Evolutionary conservation across 192 early-diverging fungal genomes (phyloP), one percentile per base, ranked within the genome.

Genomic region (Podila epigama): DNA sequence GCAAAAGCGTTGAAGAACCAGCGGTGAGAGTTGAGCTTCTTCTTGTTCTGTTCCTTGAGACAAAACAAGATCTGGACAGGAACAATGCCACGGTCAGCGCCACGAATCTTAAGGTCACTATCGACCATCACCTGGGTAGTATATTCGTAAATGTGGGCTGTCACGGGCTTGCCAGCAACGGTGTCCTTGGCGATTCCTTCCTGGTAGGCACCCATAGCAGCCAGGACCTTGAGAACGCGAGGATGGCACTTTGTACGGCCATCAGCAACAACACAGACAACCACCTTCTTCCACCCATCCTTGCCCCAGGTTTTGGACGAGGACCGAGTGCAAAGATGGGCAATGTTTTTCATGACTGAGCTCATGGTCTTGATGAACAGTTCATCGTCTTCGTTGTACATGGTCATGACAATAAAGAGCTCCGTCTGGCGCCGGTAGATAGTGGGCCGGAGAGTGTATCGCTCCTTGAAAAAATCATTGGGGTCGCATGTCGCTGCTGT

Each of bases 1-100:
- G 92, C 89, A 73, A 97, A 96, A 25, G 95, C 95, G 70, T 95
- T 95, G 80, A 97, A 97, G 86, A 97, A 97, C 96, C 96, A 97
- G 53, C 95, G 88, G 72, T 97, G 96, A 25, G 92, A 94, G 83
- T 97, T 97, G 88, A 97, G 94, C 82, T 93, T 89, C 59, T 97
- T 97, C 25, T 88, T 89, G 82, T 97, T 97, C 78, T 95, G 86
- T 79, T 96, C 94, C 80, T 97, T 97, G 42, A 97, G 83, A 60
- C 93, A 96, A 84, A 97, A 97, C 29, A 97, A 71, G 16, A 96
- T 87, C 79, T 97, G 96, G 33, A 93, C 87, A 4, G 96, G 96
- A 16, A 93, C 92, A 77, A 89, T 88, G 7, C 85, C 87, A 71
- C 94, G 86, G 77, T 89, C 81, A 41, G 85, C 82, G 7, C 89